A percentile compares a stretch with the other conserved stretches of the same genome.
These are phyloP conservation scores for Entomortierella beljakovae DNA, from an alignment of 192 early-diverging fungal genomes.

Conservation along the genomic window DNA sequence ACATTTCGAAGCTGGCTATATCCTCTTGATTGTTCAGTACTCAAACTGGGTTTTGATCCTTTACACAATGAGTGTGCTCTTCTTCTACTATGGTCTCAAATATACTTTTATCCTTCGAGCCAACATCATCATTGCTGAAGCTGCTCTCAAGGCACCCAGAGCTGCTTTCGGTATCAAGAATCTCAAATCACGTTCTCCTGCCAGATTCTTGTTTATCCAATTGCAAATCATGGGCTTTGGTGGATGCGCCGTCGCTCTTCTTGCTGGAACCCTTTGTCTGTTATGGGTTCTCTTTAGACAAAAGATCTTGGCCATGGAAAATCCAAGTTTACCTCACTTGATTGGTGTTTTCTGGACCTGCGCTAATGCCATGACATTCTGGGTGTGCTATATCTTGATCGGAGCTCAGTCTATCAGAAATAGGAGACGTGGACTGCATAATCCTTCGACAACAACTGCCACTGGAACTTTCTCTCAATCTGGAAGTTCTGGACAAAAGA, in stretches of 20 bases:
- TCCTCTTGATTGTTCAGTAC: conserved; percentile 33
- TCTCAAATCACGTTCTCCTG: conserved; percentile 40
- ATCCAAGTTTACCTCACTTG: conserved; percentile 13
- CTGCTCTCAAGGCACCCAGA: conserved; percentile 42
- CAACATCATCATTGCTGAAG: conserved; percentile 51
- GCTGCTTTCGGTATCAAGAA: conserved; percentile 49
- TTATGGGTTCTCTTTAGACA: conserved; percentile 36
- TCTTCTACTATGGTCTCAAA: conserved; percentile 54
- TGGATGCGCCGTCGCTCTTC: conserved; percentile 29
- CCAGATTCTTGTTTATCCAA: conserved; percentile 45
- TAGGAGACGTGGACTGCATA: conserved; percentile 25
- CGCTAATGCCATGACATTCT: conserved; percentile 33
- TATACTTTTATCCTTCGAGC: conserved; percentile 51
- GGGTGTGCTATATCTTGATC: conserved; percentile 23
- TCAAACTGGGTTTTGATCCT: conserved; percentile 50
- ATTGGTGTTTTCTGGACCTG: conserved; percentile 49
- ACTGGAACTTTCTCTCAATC: conserved; percentile 5
- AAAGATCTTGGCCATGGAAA: conserved; percentile 21
- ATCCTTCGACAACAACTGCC: conserved; percentile 25
- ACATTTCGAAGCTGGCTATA: conserved; percentile 10
- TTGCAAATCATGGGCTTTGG: conserved; percentile 50
- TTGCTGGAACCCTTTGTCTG: conserved; percentile 36
- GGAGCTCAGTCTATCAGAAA: conserved; percentile 37
- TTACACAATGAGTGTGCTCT: conserved; percentile 33
- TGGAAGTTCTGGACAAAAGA: conserved; percentile 19